Conservation (phyloP, 106 monocot species). For the Dioscorea alata region DNA sequence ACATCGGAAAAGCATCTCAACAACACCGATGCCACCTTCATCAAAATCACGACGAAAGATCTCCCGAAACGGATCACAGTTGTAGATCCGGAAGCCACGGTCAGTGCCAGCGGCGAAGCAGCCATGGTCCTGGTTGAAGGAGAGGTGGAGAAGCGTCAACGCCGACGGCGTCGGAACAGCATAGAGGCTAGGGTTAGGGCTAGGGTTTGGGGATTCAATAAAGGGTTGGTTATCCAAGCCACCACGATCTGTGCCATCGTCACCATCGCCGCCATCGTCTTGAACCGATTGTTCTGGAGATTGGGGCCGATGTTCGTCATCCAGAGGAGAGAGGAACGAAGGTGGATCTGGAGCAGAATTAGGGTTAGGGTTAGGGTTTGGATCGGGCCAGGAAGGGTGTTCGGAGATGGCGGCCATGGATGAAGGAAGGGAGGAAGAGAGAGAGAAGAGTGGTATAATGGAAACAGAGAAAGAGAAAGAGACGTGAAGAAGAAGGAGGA, state of each 20-base stretch:
- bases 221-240: no score
- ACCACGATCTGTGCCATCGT: background rate
- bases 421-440: background rate
- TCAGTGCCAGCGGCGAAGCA: constrained; percentile 91
- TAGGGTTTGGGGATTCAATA: background rate
- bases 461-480: background rate
- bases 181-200: background rate
- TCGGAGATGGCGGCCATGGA: constrained; percentile 30
- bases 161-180: background rate
- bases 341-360: background rate
- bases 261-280: constrained; percentile 6
- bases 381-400: constrained; percentile 4
- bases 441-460: background rate
- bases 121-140: constrained; percentile 93
- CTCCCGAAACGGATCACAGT: constrained; percentile 98
- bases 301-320: background rate
- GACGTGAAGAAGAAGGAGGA: background rate
- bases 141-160: constrained; percentile 59
- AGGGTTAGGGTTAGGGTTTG: constrained; percentile 12
- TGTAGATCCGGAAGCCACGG: constrained; percentile 89
- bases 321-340: no score
- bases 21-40: constrained; percentile 60
- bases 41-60: constrained; percentile 93
- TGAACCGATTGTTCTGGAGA: background rate
- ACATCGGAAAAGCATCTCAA: constrained; percentile 98